phyloP scores from a whole-genome alignment of 768 basidiomycete species.

The Mycena crocata region DNA sequence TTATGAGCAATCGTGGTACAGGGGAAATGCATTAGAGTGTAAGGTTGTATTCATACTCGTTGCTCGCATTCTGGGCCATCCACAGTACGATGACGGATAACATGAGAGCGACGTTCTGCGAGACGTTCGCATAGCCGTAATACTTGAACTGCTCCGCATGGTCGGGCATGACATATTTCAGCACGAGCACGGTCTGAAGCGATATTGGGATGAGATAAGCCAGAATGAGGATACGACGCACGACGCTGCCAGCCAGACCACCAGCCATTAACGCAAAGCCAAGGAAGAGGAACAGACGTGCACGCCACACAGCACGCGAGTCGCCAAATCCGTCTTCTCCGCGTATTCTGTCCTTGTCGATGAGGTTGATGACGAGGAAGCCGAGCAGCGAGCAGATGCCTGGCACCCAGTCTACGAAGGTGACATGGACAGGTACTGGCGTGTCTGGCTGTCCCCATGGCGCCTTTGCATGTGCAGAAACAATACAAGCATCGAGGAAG shows the following conservation, averaged over 20 bases:
- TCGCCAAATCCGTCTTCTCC: slow-evolving; percentile 87
- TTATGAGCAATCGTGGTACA: too few species aligned
- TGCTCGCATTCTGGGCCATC: slow-evolving; percentile 87
- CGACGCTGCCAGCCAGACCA: slow-evolving; percentile 95
- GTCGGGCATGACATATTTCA: slow-evolving; percentile 87
- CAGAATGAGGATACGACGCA: slow-evolving; percentile 56
- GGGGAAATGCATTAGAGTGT: slow-evolving; percentile 58
- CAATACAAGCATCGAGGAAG: slow-evolving; percentile 92
- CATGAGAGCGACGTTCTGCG: slow-evolving; percentile 89
- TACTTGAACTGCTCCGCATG: slow-evolving; percentile 84
- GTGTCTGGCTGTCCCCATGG: slow-evolving; percentile 79
- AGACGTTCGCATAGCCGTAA: slow-evolving; percentile 96
- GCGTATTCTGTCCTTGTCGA: slow-evolving; percentile 91
- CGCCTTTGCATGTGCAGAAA: slow-evolving; percentile 86
- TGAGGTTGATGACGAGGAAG: slow-evolving; percentile 91
- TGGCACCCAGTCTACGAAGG: slow-evolving; percentile 97
- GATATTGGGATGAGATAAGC: not conserved
- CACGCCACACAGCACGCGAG: slow-evolving; percentile 89
- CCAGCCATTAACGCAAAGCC: slow-evolving; percentile 99
- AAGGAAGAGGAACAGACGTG: slow-evolving; percentile 89
- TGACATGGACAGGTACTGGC: slow-evolving; percentile 76
- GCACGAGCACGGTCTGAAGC: slow-evolving; percentile 78
- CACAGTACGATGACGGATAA: slow-evolving; percentile 89
- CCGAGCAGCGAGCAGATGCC: slow-evolving; percentile 94
- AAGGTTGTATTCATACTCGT: slow-evolving; percentile 95